A percentile compares a stretch with the other conserved stretches of the same genome.
Conservation (phyloP, 768 basidiomycete species). For the Brasilioporus rufonigricans region DNA sequence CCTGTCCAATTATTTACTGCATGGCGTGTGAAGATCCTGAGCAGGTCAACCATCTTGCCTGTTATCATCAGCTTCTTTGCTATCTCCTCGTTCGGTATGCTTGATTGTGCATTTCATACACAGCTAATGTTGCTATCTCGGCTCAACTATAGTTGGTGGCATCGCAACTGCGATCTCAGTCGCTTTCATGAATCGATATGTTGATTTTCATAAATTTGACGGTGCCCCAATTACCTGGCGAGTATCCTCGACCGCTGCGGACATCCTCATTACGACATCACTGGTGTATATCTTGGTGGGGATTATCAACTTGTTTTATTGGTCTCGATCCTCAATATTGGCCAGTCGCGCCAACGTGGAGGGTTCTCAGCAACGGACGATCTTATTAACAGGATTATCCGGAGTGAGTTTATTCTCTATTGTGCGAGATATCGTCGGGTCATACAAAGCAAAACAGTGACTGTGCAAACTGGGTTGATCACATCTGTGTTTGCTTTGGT, state of each 20-base stretch:
- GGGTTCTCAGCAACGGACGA: slow-evolving; percentile 38
- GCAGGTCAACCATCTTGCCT: no score
- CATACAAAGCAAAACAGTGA: slow-evolving; percentile 13
- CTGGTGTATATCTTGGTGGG: neutral
- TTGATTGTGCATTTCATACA: neutral
- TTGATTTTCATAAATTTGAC: no score
- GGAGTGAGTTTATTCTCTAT: slow-evolving; percentile 24
- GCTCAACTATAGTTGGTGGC: no score
- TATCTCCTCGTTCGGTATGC: neutral
- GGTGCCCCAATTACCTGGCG: neutral
- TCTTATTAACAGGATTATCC: slow-evolving; percentile 40
- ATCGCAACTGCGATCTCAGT: no score
- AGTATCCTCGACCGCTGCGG: neutral
- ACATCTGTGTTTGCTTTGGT: slow-evolving; percentile 8
- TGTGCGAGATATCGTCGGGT: neutral
- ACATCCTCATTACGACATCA: neutral
- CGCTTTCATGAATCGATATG: no score
- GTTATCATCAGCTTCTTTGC: no score
- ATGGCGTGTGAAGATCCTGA: neutral
- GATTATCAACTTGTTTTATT: no score
- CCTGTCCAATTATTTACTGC: neutral
- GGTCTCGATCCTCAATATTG: neutral
- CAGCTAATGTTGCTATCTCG: neutral
- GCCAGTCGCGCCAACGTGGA: slow-evolving; percentile 39
- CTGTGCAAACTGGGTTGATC: slow-evolving; percentile 28